These are phyloP conservation scores for Orbilia ellipsospora DNA, from an alignment of 2,329 filamentous ascomycete genomes.

Conservation along the genomic window DNA sequence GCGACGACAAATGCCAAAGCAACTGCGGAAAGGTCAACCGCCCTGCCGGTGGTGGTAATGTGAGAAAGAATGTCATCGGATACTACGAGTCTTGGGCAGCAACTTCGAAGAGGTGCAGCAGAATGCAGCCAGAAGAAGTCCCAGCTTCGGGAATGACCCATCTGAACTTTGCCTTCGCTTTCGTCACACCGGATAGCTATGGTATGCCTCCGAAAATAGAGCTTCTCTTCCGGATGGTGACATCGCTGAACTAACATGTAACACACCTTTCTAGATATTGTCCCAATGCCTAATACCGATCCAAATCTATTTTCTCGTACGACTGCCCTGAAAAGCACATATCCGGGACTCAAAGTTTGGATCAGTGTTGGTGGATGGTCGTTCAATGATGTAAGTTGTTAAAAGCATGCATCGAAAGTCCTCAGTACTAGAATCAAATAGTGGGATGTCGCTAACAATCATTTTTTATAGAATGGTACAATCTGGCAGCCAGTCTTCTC, in stretches of 20 bases:
- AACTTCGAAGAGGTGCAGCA: slow-evolving; percentile 48
- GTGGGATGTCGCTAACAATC: slow-evolving; percentile 1
- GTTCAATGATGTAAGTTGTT: slow-evolving; percentile 30
- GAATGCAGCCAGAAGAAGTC: slow-evolving; percentile 51
- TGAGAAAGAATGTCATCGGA: slow-evolving; percentile 57
- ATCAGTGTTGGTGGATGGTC: slow-evolving; percentile 45
- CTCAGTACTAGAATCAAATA: background rate
- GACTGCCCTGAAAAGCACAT: slow-evolving; percentile 44
- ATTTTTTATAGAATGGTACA: slow-evolving; percentile 5
- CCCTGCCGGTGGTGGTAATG: slow-evolving; percentile 20
- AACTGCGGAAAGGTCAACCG: slow-evolving; percentile 18
- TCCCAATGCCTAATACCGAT: slow-evolving; percentile 28
- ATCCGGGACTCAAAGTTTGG: slow-evolving; percentile 39
- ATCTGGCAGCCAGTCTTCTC: slow-evolving; percentile 36
- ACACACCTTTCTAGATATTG: slow-evolving; percentile 21
- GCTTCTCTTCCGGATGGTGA: background rate
- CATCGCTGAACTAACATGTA: slow-evolving; percentile 9
- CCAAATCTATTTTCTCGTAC: slow-evolving; percentile 40
- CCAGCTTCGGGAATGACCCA: slow-evolving; percentile 45
- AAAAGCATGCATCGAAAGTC: slow-evolving; percentile 2
- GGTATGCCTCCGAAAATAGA: slow-evolving; percentile 18
- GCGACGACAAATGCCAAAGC: slow-evolving; percentile 41
- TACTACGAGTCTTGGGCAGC: slow-evolving; percentile 57
- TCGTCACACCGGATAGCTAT: slow-evolving; percentile 33
- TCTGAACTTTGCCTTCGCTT: slow-evolving; percentile 55